Percentiles rank a stretch among this genome's conserved stretches.
These are phyloP conservation scores for Chytriomyces confervae DNA, from an alignment of 192 early-diverging fungal species.

Conservation along the genomic window DNA sequence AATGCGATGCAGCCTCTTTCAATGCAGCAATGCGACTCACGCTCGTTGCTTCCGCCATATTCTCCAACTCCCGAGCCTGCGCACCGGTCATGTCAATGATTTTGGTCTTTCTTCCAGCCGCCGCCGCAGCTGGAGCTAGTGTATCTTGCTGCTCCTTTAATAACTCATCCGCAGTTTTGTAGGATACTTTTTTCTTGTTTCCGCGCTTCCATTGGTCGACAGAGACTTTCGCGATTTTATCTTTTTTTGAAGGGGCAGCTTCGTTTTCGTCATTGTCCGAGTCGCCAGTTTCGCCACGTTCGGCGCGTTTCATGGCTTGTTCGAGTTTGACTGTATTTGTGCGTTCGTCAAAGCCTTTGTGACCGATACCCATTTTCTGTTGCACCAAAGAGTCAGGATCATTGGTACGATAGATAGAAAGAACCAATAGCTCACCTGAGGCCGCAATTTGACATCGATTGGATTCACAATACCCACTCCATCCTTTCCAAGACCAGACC, in stretches of 20 bases:
- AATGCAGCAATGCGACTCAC: slow-evolving; percentile 32
- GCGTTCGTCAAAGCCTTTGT: slow-evolving; percentile 78
- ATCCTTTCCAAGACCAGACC: slow-evolving; percentile 86
- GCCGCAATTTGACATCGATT: slow-evolving; percentile 85
- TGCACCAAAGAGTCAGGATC: not conserved
- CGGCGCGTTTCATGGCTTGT: slow-evolving; percentile 40
- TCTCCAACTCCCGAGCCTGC: slow-evolving; percentile 51
- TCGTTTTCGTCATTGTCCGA: slow-evolving; percentile 58
- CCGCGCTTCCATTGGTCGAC: slow-evolving; percentile 54
- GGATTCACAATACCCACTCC: slow-evolving; percentile 90
- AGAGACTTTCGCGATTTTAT: slow-evolving; percentile 21
- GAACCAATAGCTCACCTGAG: slow-evolving; percentile 33
- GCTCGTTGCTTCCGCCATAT: slow-evolving; percentile 47
- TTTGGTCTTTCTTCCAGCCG: slow-evolving; percentile 59
- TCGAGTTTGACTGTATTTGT: slow-evolving; percentile 69
- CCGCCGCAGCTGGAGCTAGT: slow-evolving; percentile 13
- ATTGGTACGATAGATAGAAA: slow-evolving; percentile 3
- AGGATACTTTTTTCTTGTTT: slow-evolving; percentile 60
- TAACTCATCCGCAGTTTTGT: slow-evolving; percentile 80
- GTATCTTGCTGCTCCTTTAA: slow-evolving; percentile 59
- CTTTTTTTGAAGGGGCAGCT: slow-evolving; percentile 54
- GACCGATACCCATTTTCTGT: slow-evolving; percentile 79
- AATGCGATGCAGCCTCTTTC: slow-evolving; percentile 57
- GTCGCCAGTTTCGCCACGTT: slow-evolving; percentile 5
- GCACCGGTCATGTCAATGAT: slow-evolving; percentile 87